Evolutionary conservation across 2,329 filamentous ascomycete species (phyloP), one percentile per base, ranked within the genome.

Genomic region (Trichoderma atrobrunneum): DNA sequence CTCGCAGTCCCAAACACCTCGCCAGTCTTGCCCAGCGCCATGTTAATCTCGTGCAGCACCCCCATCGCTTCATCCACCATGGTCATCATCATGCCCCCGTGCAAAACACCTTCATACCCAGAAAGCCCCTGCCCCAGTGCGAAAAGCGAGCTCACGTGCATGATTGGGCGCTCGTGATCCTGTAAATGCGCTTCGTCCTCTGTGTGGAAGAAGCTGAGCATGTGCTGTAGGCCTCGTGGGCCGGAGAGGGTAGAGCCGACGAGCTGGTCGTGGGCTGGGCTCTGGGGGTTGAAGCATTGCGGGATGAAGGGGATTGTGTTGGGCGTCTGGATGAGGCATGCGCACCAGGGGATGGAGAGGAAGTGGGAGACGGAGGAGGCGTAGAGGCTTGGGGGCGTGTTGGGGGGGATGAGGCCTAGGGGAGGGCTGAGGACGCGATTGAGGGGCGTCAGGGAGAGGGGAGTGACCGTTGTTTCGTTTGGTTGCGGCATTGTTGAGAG

Each of bases 31-130:
- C 77, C 77, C 48, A 83, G 74, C 0, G 77, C 78, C 24, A 74
- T 70, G 32, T 84, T 84, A 7, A 82, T 74, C 64, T 83, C 81
- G 26, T 80, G 78, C 21, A 84, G 72, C 2, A 76, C 75, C 4
- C 81, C 81, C 74, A 82, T 79, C 6, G 79, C 74, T 77, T 84
- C 82, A 62, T 84, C 82, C 28, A 81, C 72, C 68, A 84, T 73
- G 6, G 81, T 75, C 43, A 79, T 78, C 10, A 77, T 76, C 60
- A 83, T 73, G 12, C 82, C 82, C 7, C 82, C 82, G 69, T 84
- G 82, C 2, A 82, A 73, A 11, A 83, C 72, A 8, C 75, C 75
- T 1, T 78, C 75, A 39, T 78, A 80, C 2, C 82, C 81, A 7
- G 77, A 78, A 6, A 83, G 74, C 2, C 80, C 81, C 2, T 77